phyloP scores from a whole-genome alignment of 441 rosid species.

The Adansonia rubrostipa region DNA sequence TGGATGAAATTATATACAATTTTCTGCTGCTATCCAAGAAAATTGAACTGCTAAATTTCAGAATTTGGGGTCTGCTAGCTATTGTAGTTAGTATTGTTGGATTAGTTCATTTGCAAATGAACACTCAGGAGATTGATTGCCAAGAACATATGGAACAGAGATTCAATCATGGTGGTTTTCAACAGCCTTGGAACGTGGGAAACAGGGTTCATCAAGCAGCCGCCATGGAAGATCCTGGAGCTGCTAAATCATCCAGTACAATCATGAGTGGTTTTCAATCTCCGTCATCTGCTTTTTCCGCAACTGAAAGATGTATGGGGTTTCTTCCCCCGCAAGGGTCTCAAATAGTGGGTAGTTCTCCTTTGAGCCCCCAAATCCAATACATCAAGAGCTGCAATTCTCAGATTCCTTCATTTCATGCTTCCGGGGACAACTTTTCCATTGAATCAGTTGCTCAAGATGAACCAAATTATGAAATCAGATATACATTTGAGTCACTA shows the following conservation, averaged over 20 bases:
- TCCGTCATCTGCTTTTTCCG: slow-evolving; percentile 63
- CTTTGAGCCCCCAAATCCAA: slow-evolving; percentile 26
- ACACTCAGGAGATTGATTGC: too few species aligned
- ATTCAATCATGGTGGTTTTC: too few species aligned
- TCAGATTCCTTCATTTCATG: not conserved
- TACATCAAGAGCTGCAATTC: slow-evolving; percentile 27
- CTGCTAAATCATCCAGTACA: slow-evolving; percentile 46
- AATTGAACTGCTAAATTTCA: slow-evolving; percentile 13
- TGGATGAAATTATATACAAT: slow-evolving; percentile 27
- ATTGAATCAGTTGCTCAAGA: slow-evolving; percentile 40
- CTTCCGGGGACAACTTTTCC: slow-evolving; percentile 40
- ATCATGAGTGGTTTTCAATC: slow-evolving; percentile 60
- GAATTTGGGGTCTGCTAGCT: not conserved
- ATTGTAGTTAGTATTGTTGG: not conserved
- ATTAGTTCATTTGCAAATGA: too few species aligned
- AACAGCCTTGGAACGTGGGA: too few species aligned
- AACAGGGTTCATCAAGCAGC: not conserved
- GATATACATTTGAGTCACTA: slow-evolving; percentile 39
- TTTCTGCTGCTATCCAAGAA: slow-evolving; percentile 26
- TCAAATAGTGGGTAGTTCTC: too few species aligned
- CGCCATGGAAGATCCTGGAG: slow-evolving; percentile 25
- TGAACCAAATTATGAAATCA: slow-evolving; percentile 28
- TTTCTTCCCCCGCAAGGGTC: not conserved
- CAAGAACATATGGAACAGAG: too few species aligned
- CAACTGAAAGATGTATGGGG: slow-evolving; percentile 59